A percentile compares a stretch with the other conserved stretches of the same genome.
phyloP scores from a whole-genome alignment of 805 yeast genomes.

The Metschnikowia proteae region DNA sequence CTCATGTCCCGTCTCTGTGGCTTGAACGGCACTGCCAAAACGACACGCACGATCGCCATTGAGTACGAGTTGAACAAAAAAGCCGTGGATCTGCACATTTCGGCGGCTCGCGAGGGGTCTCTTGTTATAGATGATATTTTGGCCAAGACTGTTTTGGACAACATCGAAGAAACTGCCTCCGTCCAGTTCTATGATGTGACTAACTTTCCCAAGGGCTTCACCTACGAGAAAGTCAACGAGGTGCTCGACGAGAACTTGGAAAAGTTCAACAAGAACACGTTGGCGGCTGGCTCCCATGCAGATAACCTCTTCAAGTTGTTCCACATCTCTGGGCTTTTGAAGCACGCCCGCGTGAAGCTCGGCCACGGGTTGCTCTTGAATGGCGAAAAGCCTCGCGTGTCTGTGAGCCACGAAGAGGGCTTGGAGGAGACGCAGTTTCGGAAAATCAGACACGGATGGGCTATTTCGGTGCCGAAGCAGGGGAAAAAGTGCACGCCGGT shows the following conservation, averaged over 20 bases:
- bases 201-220: constrained; percentile 39
- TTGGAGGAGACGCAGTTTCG: not conserved
- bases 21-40: constrained; percentile 37
- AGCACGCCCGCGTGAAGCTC: constrained; percentile 20
- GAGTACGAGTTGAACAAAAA: constrained; percentile 25
- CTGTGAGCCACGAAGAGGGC: constrained; percentile 10
- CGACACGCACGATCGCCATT: constrained; percentile 43
- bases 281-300: constrained; percentile 19
- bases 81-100: constrained; percentile 20
- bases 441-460: constrained; percentile 13
- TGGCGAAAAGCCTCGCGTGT: constrained; percentile 15
- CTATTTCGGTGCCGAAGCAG: constrained; percentile 6
- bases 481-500: constrained; percentile 7
- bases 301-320: constrained; percentile 27
- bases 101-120: not conserved
- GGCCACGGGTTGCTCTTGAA: constrained; percentile 23
- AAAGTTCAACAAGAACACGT: constrained; percentile 7
- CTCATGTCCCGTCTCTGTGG: constrained; percentile 50
- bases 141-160: constrained; percentile 12
- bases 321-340: constrained; percentile 25
- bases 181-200: constrained; percentile 25
- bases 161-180: constrained; percentile 17
- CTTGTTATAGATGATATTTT: constrained; percentile 4
- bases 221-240: constrained; percentile 61
- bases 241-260: constrained; percentile 33